These are phyloP conservation scores for Cordyceps pruinosa DNA, from an alignment of 2,329 filamentous ascomycete genomes.

Conservation along the genomic window DNA sequence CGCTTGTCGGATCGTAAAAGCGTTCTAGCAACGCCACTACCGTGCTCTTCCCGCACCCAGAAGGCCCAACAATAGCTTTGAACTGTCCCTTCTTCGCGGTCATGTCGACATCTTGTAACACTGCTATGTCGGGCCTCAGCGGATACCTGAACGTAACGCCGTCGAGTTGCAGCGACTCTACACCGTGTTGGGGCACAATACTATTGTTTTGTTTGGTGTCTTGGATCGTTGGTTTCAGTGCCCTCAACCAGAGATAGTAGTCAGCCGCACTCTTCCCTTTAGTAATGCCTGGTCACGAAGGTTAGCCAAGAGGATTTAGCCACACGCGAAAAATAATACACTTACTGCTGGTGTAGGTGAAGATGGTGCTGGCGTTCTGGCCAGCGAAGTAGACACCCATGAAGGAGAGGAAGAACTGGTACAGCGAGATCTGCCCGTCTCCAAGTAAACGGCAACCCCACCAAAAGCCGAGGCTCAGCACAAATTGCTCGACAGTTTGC, in stretches of 20 bases:
- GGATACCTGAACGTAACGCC: slow-evolving; percentile 60
- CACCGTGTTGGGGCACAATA: slow-evolving; percentile 28
- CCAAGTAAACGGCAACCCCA: slow-evolving; percentile 33
- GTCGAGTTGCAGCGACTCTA: slow-evolving; percentile 40
- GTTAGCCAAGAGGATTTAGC: too few species aligned
- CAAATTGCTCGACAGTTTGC: slow-evolving; percentile 31
- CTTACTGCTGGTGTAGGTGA: slow-evolving; percentile 43
- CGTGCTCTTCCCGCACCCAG: slow-evolving; percentile 55
- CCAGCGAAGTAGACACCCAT: slow-evolving; percentile 42
- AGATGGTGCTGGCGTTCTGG: slow-evolving; percentile 32
- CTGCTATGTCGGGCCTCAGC: slow-evolving; percentile 31
- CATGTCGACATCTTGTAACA: slow-evolving; percentile 39
- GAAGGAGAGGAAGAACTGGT: slow-evolving; percentile 44
- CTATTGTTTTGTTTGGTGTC: slow-evolving; percentile 35
- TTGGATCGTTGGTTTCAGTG: slow-evolving; percentile 33
- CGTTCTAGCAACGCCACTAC: slow-evolving; percentile 46
- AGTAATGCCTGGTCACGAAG: too few species aligned
- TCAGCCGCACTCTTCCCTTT: slow-evolving; percentile 43
- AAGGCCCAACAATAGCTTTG: slow-evolving; percentile 48
- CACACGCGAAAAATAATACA: too few species aligned
- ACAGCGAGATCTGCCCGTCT: slow-evolving; percentile 43
- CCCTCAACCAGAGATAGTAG: slow-evolving; percentile 43
- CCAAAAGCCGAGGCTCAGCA: slow-evolving; percentile 37
- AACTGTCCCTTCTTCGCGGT: slow-evolving; percentile 41
- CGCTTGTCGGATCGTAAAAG: slow-evolving; percentile 37